phyloP scores from a whole-genome alignment of 352 stramenopile genomes.

The Plasmopara viticola region DNA sequence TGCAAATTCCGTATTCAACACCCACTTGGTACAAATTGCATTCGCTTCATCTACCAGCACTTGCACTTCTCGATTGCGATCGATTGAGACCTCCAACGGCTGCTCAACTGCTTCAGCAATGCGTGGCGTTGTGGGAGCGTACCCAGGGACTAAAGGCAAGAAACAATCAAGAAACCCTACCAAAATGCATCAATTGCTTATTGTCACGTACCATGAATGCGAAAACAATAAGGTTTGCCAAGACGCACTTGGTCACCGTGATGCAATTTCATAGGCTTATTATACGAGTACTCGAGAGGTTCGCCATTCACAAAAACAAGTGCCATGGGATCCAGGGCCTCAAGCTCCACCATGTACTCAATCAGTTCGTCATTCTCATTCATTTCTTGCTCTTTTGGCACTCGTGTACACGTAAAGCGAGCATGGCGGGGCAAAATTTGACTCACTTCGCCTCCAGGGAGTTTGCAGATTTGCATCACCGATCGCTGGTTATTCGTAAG shows the following conservation, averaged over 20 bases:
- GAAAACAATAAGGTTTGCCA: constrained; percentile 33
- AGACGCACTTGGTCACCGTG: constrained; percentile 49
- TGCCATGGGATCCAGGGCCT: constrained; percentile 26
- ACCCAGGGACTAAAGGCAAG: constrained; percentile 16
- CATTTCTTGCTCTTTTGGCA: constrained; percentile 1
- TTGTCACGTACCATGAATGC: constrained; percentile 33
- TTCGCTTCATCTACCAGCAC: constrained; percentile 52
- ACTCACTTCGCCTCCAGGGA: constrained; percentile 16
- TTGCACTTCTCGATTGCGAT: constrained; percentile 15
- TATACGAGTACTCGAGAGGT: constrained; percentile 12
- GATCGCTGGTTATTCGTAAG: constrained; percentile 18
- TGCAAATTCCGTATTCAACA: constrained; percentile 43
- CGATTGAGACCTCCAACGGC: constrained; percentile 17
- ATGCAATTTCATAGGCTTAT: constrained; percentile 19
- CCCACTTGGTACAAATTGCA: constrained; percentile 44
- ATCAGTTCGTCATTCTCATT: constrained; percentile 5
- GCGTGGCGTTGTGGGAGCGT: constrained; percentile 8
- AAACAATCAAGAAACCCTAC: background rate
- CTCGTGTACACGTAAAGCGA: constrained; percentile 24
- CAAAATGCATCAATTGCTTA: background rate
- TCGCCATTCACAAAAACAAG: constrained; percentile 38
- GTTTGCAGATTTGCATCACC: constrained; percentile 27
- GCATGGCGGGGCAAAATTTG: constrained; percentile 25
- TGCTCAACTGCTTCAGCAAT: constrained; percentile 26
- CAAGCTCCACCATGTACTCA: constrained; percentile 29